Evolutionary conservation across 192 early-diverging fungal species (phyloP).

Genomic region (Backusella psychrophila): DNA sequence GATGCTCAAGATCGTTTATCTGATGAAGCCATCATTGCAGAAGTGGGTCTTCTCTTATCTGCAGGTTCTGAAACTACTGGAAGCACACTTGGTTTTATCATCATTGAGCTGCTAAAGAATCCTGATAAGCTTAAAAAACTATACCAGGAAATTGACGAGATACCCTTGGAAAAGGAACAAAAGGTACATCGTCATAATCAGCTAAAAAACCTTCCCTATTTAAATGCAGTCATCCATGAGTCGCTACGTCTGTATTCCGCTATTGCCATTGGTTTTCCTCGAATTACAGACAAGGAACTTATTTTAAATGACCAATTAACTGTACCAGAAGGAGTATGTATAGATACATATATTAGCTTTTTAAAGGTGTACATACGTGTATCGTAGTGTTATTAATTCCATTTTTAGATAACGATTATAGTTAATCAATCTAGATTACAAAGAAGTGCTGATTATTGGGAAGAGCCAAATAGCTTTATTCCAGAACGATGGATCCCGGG

Average conservation of each 20-base stretch:
- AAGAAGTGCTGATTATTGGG: constrained; percentile 18
- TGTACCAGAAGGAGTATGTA: constrained; percentile 38
- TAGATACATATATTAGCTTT: not conserved
- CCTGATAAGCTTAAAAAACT: constrained; percentile 9
- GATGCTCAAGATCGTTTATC: constrained; percentile 35
- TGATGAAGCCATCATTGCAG: constrained; percentile 36
- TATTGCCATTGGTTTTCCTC: constrained; percentile 30
- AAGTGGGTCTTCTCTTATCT: constrained; percentile 37
- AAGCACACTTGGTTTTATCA: constrained; percentile 25
- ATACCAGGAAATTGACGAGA: constrained; percentile 18
- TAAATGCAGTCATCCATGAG: constrained; percentile 56
- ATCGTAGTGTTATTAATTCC: not conserved
- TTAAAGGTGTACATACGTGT: not conserved
- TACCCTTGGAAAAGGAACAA: not conserved
- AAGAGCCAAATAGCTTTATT: constrained; percentile 18
- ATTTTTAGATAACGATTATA: constrained; percentile 9
- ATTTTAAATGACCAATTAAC: constrained; percentile 37
- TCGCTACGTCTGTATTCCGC: constrained; percentile 43
- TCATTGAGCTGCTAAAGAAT: constrained; percentile 23
- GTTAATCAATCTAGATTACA: not conserved
- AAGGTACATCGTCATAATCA: constrained; percentile 25
- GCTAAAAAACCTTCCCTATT: constrained; percentile 41
- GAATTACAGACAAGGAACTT: constrained; percentile 35
- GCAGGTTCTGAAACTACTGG: constrained; percentile 34
- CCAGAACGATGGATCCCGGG: constrained; percentile 32